These are phyloP conservation scores for Pisolithus tinctorius DNA, from an alignment of 768 basidiomycete species.

Conservation along the genomic window DNA sequence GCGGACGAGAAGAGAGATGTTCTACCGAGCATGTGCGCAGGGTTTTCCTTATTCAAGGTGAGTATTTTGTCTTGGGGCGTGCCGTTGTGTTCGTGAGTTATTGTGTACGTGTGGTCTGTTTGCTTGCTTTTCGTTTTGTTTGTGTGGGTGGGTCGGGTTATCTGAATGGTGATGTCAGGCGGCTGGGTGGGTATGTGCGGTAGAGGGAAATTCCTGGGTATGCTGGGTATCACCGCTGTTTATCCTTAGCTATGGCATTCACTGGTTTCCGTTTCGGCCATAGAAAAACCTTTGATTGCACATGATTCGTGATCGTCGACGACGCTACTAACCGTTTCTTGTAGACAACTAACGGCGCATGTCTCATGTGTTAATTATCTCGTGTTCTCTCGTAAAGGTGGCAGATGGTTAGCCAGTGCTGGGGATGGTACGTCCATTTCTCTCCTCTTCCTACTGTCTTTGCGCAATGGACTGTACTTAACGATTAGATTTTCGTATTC, in stretches of 20 bases:
- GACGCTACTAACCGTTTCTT: not conserved
- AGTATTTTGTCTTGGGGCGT: not conserved
- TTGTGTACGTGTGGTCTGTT: not conserved
- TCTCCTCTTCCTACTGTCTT: not conserved
- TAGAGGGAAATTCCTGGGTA: no score
- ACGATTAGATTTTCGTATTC: constrained; percentile 42
- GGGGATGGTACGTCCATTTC: constrained; percentile 50
- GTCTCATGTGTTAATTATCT: constrained; percentile 62
- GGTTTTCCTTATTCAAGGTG: constrained; percentile 33
- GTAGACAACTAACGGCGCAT: constrained; percentile 37
- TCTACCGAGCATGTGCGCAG: constrained; percentile 15
- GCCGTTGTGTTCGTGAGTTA: not conserved
- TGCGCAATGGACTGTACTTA: constrained; percentile 9
- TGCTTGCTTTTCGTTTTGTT: not conserved
- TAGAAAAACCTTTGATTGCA: no score
- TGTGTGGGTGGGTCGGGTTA: not conserved
- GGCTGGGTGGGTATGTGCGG: no score
- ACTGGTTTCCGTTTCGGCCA: no score
- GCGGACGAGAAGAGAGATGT: constrained; percentile 10
- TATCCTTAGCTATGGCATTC: no score
- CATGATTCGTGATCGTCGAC: no score
- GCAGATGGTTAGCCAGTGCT: constrained; percentile 59
- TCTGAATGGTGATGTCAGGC: no score
- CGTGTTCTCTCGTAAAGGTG: constrained; percentile 52
- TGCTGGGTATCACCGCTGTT: no score